Evolutionary conservation across 106 monocot genomes (phyloP).

Genomic region (Amphibolis antarctica): DNA sequence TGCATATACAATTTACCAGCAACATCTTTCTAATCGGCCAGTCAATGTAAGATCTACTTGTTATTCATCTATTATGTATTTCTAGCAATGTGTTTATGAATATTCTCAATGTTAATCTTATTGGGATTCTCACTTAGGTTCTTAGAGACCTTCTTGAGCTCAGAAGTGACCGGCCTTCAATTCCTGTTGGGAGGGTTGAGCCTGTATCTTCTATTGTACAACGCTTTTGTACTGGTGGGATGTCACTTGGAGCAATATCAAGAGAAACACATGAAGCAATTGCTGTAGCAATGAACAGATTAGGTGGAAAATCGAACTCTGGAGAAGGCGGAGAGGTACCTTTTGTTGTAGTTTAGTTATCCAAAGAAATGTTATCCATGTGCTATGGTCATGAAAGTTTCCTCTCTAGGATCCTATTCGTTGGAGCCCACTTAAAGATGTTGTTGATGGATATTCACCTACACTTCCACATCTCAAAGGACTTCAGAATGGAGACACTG

Average conservation of each 20-base stretch:
- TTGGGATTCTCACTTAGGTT: constrained; percentile 52
- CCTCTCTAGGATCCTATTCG: constrained; percentile 80
- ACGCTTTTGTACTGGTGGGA: constrained; percentile 97
- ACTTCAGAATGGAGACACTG: constrained; percentile 98
- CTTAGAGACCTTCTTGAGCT: constrained; percentile 91
- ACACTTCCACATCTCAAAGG: constrained; percentile 99
- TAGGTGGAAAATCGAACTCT: constrained; percentile 96
- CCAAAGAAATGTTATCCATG: neutral
- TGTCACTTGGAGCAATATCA: constrained; percentile 98
- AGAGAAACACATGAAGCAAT: constrained; percentile 99
- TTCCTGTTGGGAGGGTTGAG: constrained; percentile 97
- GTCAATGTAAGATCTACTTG: constrained; percentile 50
- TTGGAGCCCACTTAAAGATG: constrained; percentile 90
- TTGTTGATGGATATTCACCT: constrained; percentile 94
- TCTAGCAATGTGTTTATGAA: too few relatives aligned
- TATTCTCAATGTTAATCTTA: too few relatives aligned
- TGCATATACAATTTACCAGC: constrained; percentile 86
- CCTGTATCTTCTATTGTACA: constrained; percentile 80
- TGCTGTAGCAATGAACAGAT: constrained; percentile 97
- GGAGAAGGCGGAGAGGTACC: constrained; percentile 98
- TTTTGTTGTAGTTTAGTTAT: neutral
- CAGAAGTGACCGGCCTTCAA: constrained; percentile 66
- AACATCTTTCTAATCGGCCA: constrained; percentile 88
- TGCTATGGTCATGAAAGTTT: neutral
- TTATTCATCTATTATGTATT: neutral